phyloP scores from a whole-genome alignment of 2,329 filamentous ascomycete species.

The Hypoxylon sp. region DNA sequence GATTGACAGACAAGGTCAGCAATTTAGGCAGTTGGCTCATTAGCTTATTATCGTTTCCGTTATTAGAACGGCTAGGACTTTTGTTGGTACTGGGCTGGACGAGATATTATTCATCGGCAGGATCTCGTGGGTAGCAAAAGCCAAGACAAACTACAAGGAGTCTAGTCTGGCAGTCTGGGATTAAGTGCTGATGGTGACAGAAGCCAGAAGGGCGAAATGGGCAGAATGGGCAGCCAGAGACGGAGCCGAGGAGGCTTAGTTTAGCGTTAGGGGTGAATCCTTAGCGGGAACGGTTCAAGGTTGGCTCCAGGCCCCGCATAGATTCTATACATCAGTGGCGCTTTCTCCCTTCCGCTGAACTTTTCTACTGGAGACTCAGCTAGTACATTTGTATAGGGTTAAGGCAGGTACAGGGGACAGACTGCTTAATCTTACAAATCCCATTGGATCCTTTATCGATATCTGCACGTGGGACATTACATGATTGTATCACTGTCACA shows the following conservation, averaged over 20 bases:
- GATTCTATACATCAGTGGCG: background rate
- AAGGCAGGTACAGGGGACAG: slow-evolving; percentile 9
- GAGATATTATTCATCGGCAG: background rate
- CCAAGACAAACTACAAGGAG: slow-evolving; percentile 25
- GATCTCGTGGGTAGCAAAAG: slow-evolving; percentile 21
- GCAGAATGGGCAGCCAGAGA: too few relatives aligned
- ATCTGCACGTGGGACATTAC: slow-evolving; percentile 1
- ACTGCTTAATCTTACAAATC: slow-evolving; percentile 6
- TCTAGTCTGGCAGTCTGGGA: background rate
- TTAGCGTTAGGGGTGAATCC: slow-evolving; percentile 30
- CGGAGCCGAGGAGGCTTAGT: slow-evolving; percentile 19
- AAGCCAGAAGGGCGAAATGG: background rate
- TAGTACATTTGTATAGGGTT: background rate
- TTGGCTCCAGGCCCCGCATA: slow-evolving; percentile 9
- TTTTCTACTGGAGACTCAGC: background rate
- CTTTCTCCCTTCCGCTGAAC: background rate
- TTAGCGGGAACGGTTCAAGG: slow-evolving; percentile 12
- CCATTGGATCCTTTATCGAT: background rate
- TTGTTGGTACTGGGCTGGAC: slow-evolving; percentile 7
- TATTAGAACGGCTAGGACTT: slow-evolving; percentile 35
- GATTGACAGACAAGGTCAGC: slow-evolving; percentile 22
- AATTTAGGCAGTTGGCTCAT: slow-evolving; percentile 37
- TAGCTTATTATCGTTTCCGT: slow-evolving; percentile 33
- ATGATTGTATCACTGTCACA: slow-evolving; percentile 1
- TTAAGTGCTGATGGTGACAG: slow-evolving; percentile 19